Evolutionary conservation across 768 basidiomycete species (phyloP), one percentile per base, ranked within the genome.

Genomic region (Porphyrellus cyaneotinctus): DNA sequence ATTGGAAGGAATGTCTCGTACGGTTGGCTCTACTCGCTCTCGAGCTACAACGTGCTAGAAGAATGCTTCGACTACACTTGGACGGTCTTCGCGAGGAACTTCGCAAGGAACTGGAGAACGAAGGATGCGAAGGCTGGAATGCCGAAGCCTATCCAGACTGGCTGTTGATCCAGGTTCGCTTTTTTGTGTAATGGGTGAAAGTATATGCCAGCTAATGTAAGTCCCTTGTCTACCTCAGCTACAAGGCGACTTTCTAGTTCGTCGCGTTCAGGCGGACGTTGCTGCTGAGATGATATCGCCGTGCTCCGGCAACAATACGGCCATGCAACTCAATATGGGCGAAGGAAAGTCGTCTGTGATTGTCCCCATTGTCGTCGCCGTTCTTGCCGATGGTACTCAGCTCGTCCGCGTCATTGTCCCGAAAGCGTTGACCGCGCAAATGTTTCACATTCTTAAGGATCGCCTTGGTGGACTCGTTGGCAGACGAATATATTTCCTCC

Each of bases 321-420:
- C 71, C 11, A 65, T 77, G 30, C 80, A 82, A 35, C 73, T 82
- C 18, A 80, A 82, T 44, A 83, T 82, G 80, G 80, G 80, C 2
- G 80, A 82, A 49, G 81, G 80, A 1, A 83, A 82, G 53, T 72
- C 74, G 2, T 75, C 73, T 0, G 74, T 74, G 1, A 74, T 82
- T 20, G 70, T 82, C 2, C 81, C 82, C 1, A 64, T 81, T 28
- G 63, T 72, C 1, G 65, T 69, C 0, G 58, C 70, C 5, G 58
- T 60, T 4, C 68, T 82, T 13, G 75, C 81, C 0, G 67, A 82
- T 56, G 72, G 76, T 1, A 15, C 67, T 2, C 72, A 65, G 28
- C 64, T 82, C 1, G 75, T 74, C 36, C 74, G 82, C 17, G 72
- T 83, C 35, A 65, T 83, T 6, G 74, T 78, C 22, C 68, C 79